Percentiles rank a stretch among this genome's conserved stretches.
These are phyloP conservation scores for Neonothopanus nambi DNA, from an alignment of 1,284 basidiomycete species.

Conservation along the genomic window DNA sequence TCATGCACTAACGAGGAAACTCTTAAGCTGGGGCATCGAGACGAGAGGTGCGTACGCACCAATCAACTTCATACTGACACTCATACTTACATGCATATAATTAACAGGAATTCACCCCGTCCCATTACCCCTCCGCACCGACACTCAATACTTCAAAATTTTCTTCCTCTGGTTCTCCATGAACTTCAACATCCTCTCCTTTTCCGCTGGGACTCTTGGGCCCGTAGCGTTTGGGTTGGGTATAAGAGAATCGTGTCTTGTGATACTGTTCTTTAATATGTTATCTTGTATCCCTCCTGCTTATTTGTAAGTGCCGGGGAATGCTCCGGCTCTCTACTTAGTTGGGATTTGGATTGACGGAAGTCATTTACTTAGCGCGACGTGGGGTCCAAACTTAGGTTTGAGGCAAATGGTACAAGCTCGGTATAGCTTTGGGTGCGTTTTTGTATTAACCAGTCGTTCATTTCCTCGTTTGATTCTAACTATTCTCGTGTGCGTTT, in stretches of 20 bases:
- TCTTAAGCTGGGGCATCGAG: slow-evolving; percentile 24
- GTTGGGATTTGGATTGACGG: too few species aligned
- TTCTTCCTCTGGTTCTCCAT: slow-evolving; percentile 78
- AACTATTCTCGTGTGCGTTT: too few species aligned
- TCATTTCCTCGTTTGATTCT: too few species aligned
- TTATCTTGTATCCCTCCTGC: slow-evolving; percentile 54
- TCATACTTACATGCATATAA: not conserved
- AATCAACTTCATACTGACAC: too few species aligned
- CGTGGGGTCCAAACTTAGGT: slow-evolving; percentile 83
- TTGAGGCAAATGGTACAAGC: slow-evolving; percentile 87
- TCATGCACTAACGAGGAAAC: not conserved
- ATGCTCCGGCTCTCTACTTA: too few species aligned
- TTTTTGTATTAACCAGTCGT: slow-evolving; percentile 11
- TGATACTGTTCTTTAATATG: slow-evolving; percentile 78
- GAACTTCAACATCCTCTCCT: slow-evolving; percentile 78
- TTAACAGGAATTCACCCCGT: slow-evolving; percentile 62
- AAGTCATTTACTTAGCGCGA: slow-evolving; percentile 57
- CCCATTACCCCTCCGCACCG: slow-evolving; percentile 49
- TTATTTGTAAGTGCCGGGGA: slow-evolving; percentile 64
- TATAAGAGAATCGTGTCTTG: slow-evolving; percentile 68
- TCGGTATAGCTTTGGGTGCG: slow-evolving; percentile 76
- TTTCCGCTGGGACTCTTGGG: slow-evolving; percentile 76
- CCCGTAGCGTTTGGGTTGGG: slow-evolving; percentile 69
- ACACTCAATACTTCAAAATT: slow-evolving; percentile 66
- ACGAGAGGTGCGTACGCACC: slow-evolving; percentile 23